Percentiles rank a stretch among this genome's conserved stretches.
These are phyloP conservation scores for Rickenella mellea DNA, from an alignment of 768 basidiomycete genomes.

Conservation along the genomic window DNA sequence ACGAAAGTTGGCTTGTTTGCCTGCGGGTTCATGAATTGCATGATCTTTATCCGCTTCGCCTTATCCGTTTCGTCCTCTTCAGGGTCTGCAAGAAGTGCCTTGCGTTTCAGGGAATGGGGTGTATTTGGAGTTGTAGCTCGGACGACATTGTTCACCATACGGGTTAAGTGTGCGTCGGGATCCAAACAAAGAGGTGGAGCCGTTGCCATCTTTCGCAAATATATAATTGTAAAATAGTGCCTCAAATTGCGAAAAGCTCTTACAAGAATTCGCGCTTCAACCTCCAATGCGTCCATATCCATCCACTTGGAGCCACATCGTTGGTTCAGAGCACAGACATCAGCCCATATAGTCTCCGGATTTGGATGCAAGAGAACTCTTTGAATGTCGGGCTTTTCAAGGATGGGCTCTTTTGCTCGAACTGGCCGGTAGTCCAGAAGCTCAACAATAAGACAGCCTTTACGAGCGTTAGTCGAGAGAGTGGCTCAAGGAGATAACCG, in stretches of 20 bases:
- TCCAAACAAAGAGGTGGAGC: conserved; percentile 70
- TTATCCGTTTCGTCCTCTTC: conserved; percentile 74
- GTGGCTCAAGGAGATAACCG: conserved; percentile 11
- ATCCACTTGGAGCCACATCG: conserved; percentile 51
- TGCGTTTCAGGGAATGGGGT: conserved; percentile 68
- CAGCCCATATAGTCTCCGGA: conserved; percentile 69
- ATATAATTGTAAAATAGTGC: neutral
- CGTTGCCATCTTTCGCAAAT: conserved; percentile 50
- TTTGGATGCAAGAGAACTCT: conserved; percentile 74
- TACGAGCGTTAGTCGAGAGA: neutral
- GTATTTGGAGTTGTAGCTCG: conserved; percentile 66
- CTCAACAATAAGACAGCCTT: conserved; percentile 83
- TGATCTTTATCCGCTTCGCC: conserved; percentile 61
- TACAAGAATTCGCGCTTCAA: conserved; percentile 70
- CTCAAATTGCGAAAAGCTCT: conserved; percentile 16
- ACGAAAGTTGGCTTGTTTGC: conserved; percentile 43
- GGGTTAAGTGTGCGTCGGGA: conserved; percentile 67
- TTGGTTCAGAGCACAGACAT: conserved; percentile 62
- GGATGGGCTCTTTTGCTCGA: conserved; percentile 43
- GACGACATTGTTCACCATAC: conserved; percentile 66
- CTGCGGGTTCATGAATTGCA: conserved; percentile 70
- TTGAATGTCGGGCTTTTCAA: conserved; percentile 50
- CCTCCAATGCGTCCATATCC: conserved; percentile 61
- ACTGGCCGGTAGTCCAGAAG: conserved; percentile 67
- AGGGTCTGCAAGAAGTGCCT: conserved; percentile 56